phyloP scores from a whole-genome alignment of 148 eudicot species.

The Talinum fruticosum region DNA sequence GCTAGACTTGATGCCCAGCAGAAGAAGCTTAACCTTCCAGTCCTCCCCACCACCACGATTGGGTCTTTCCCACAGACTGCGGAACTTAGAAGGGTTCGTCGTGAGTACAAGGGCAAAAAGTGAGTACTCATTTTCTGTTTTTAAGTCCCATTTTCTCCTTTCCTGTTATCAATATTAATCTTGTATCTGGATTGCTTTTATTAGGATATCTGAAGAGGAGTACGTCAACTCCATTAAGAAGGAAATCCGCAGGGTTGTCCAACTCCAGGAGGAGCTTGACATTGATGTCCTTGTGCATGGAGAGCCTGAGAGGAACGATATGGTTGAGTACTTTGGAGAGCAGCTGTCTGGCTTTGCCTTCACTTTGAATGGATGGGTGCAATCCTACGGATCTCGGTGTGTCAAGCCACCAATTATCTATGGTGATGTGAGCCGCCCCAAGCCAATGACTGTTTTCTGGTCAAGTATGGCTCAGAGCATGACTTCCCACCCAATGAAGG shows the following conservation, averaged over 20 bases:
- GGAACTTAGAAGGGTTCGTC: conserved; percentile 88
- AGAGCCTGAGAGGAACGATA: conserved; percentile 94
- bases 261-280: conserved; percentile 91
- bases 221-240: conserved; percentile 75
- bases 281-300: conserved; percentile 91
- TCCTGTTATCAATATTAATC: background rate
- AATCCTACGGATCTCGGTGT: conserved; percentile 92
- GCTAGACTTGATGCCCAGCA: conserved; percentile 90
- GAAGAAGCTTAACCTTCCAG: conserved; percentile 94
- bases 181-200: conserved; percentile 2
- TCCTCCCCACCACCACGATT: conserved; percentile 93
- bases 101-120: conserved; percentile 95
- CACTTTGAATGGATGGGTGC: conserved; percentile 88
- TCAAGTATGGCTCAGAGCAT: conserved; percentile 84
- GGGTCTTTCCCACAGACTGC: conserved; percentile 97
- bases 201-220: conserved; percentile 76
- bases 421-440: conserved; percentile 98
- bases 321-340: conserved; percentile 98
- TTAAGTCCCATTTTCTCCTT: background rate
- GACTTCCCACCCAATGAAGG: conserved; percentile 97
- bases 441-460: conserved; percentile 95
- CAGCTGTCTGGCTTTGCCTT: conserved; percentile 94
- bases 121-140: conserved; percentile 25
- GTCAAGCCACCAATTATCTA: conserved; percentile 97
- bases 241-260: conserved; percentile 83